Percentiles rank a stretch among this genome's conserved stretches.
These are phyloP conservation scores for Fusarium nanum DNA, from an alignment of 2,329 filamentous ascomycete genomes.

Conservation along the genomic window DNA sequence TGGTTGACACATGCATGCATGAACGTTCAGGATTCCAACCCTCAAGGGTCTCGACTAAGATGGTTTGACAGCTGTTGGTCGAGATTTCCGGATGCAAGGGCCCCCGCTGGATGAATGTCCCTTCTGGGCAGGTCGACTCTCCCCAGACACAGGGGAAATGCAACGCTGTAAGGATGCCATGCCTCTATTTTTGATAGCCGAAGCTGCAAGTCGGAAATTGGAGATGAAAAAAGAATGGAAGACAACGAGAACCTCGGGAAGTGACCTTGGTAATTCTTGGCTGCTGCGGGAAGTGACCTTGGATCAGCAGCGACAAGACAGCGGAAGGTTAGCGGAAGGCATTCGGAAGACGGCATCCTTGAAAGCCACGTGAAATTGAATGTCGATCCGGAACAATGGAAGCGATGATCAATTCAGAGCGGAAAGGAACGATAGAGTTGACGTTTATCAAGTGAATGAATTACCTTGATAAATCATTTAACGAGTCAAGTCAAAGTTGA, in stretches of 20 bases:
- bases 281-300: not conserved
- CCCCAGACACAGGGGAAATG: not conserved
- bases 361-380: not conserved
- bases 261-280: not conserved
- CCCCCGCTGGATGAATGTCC: not conserved
- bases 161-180: not conserved
- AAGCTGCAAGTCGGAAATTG: not conserved
- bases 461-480: too few relatives aligned
- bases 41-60: not conserved
- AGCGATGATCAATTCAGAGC: not conserved
- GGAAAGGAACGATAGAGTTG: too few relatives aligned
- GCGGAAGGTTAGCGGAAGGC: not conserved
- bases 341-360: not conserved
- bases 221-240: not conserved
- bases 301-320: not conserved
- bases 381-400: not conserved
- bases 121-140: not conserved
- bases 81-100: not conserved
- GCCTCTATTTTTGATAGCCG: not conserved
- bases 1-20: not conserved
- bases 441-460: too few relatives aligned
- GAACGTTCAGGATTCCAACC: not conserved
- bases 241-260: not conserved
- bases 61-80: not conserved
- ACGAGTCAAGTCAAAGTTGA: too few relatives aligned